phyloP scores from a whole-genome alignment of 2,329 filamentous ascomycete species.

The Byssoonygena ceratinophila region DNA sequence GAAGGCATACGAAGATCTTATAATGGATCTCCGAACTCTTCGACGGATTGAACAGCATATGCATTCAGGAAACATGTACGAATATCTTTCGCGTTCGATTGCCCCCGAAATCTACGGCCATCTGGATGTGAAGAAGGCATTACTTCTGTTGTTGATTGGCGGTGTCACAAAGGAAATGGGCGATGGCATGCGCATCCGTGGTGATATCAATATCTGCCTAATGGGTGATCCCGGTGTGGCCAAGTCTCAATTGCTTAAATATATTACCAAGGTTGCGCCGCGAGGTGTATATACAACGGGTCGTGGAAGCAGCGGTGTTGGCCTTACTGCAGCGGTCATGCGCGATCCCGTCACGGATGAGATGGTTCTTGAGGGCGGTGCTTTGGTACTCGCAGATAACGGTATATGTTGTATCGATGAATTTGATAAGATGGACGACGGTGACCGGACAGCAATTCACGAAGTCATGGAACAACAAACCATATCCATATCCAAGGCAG shows the following conservation, averaged over 20 bases:
- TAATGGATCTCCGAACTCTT: conserved; percentile 67
- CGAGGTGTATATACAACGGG: conserved; percentile 78
- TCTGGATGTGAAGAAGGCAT: conserved; percentile 92
- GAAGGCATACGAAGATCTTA: conserved; percentile 90
- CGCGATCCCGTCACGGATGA: conserved; percentile 70
- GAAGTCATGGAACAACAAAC: conserved; percentile 86
- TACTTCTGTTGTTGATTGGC: conserved; percentile 88
- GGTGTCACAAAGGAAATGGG: conserved; percentile 95
- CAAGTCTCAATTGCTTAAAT: conserved; percentile 96
- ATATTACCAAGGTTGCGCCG: conserved; percentile 95
- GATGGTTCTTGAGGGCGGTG: conserved; percentile 69
- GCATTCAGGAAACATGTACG: conserved; percentile 83
- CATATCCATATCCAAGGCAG: conserved; percentile 76
- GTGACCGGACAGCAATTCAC: conserved; percentile 68
- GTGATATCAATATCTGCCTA: conserved; percentile 95
- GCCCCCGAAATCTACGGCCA: conserved; percentile 96
- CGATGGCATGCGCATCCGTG: conserved; percentile 97
- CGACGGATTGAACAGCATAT: conserved; percentile 77
- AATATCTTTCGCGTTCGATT: conserved; percentile 89
- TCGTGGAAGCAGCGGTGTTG: conserved; percentile 69
- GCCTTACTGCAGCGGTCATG: conserved; percentile 71
- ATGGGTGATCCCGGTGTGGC: conserved; percentile 99
- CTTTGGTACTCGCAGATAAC: conserved; percentile 67
- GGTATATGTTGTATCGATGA: conserved; percentile 78
- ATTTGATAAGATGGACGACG: conserved; percentile 77